Conservation (phyloP, 768 basidiomycete species). For the Agrocybe chaxingu region DNA sequence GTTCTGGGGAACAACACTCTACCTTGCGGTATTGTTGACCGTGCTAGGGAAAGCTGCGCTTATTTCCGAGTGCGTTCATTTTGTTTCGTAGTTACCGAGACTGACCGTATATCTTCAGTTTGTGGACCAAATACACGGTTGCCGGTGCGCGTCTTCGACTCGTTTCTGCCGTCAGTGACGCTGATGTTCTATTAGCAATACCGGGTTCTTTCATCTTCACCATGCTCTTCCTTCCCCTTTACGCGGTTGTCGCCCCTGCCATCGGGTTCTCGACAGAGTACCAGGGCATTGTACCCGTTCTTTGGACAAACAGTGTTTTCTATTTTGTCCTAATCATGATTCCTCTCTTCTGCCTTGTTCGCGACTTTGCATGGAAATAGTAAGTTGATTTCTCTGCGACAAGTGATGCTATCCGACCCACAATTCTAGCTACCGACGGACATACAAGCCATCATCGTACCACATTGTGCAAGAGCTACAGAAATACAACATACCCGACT, state of each 20-base stretch:
- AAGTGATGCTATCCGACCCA: slow-evolving; percentile 8
- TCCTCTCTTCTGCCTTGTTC: slow-evolving; percentile 77
- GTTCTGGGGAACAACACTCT: slow-evolving; percentile 99
- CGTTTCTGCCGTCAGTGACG: neutral
- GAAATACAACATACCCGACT: slow-evolving; percentile 97
- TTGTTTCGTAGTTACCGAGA: neutral
- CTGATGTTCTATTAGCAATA: slow-evolving; percentile 57
- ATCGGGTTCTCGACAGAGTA: slow-evolving; percentile 92
- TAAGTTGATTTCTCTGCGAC: slow-evolving; percentile 36
- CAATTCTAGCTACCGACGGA: slow-evolving; percentile 73
- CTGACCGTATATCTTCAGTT: slow-evolving; percentile 37
- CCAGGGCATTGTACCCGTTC: slow-evolving; percentile 78
- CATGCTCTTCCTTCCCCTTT: slow-evolving; percentile 93
- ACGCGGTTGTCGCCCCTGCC: slow-evolving; percentile 81
- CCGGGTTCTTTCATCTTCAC: slow-evolving; percentile 96
- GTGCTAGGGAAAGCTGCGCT: slow-evolving; percentile 97
- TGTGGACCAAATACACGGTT: slow-evolving; percentile 99
- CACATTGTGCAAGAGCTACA: slow-evolving; percentile 99
- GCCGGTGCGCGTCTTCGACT: slow-evolving; percentile 49
- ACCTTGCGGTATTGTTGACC: slow-evolving; percentile 88
- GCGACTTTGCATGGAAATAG: slow-evolving; percentile 99
- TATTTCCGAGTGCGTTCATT: slow-evolving; percentile 83
- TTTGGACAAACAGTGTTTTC: slow-evolving; percentile 88
- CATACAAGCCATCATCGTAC: slow-evolving; percentile 89
- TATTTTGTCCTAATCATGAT: slow-evolving; percentile 86